Evolutionary conservation across 768 basidiomycete species (phyloP), one percentile per base, ranked within the genome.

Genomic region (Boletus rufocinnamomeus): DNA sequence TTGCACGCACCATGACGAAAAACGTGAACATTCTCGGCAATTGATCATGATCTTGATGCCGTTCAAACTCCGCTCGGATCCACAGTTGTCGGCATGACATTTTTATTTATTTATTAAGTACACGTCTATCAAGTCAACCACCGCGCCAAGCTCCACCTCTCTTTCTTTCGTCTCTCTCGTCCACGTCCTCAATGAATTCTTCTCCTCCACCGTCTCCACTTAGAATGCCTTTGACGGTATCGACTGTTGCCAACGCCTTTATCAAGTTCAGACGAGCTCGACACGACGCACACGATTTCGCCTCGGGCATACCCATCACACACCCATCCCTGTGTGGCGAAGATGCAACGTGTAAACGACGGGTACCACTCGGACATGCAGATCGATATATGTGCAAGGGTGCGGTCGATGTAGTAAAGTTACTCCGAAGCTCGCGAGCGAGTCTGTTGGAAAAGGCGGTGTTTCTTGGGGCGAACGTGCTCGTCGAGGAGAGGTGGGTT

Each of bases 401-500:
- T 47, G 88, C 81, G 2, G 88, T 91, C 34, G 85, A 88, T 64
- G 77, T 82, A 37, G 66, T 71, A 23, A 81, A 79, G 54, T 76
- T 91, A 16, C 73, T 91, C 50, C 74, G 85, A 14, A 81, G 78
- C 6, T 81, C 84, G 30, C 79, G 87, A 48, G 71, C 74, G 3
- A 72, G 74, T 43, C 68, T 89, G 55, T 65, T 85, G 52, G 80
- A 84, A 58, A 75, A 77, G 54, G 83, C 83, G 17, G 73, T 76
- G 52, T 62, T 66, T 10, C 61, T 81, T 21, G 86, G 83, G 17
- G 84, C 80, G 4, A 86, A 85, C 63, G 83, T 82, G 1, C 77
- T 91, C 54, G 80, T 86, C 3, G 83, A 90, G 43, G 89, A 91
- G 67, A 77, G 81, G 89, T 90, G 67, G 47, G 88, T 83, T 30